Evolutionary conservation across 306 rosid species (phyloP).

Genomic region (Adenanthera pavonina): DNA sequence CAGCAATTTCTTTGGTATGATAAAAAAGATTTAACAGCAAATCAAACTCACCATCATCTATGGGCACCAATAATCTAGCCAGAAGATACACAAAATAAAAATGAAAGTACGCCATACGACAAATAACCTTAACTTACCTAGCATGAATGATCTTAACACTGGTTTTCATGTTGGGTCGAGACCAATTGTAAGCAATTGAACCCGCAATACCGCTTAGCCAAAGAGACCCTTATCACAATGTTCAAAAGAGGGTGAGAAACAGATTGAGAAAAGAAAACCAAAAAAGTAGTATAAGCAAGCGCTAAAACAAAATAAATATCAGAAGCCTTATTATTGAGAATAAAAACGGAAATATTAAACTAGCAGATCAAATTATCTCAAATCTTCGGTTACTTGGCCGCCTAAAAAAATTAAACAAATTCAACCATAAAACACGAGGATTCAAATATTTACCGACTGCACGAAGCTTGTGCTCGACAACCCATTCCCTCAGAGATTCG

Average conservation of each 20-base stretch:
- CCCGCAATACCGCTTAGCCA: slow-evolving; percentile 93
- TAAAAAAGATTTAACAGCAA: neutral
- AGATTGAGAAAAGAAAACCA: neutral
- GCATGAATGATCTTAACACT: slow-evolving; percentile 96
- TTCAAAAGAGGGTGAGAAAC: neutral
- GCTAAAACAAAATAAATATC: neutral
- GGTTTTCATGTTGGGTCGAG: slow-evolving; percentile 92
- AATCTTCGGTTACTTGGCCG: neutral
- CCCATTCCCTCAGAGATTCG: slow-evolving; percentile 77
- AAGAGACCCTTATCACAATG: slow-evolving; percentile 59
- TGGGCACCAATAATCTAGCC: neutral
- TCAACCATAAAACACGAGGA: neutral
- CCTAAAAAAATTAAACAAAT: neutral
- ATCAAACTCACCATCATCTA: neutral
- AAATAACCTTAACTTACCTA: slow-evolving; percentile 50
- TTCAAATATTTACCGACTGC: slow-evolving; percentile 69
- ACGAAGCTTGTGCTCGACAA: slow-evolving; percentile 88
- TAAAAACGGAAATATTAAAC: neutral
- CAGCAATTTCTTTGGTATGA: neutral
- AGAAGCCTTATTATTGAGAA: neutral
- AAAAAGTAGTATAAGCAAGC: neutral
- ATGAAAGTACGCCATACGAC: neutral
- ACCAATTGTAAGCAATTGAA: slow-evolving; percentile 95
- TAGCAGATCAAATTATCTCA: neutral
- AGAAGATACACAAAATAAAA: neutral